Evolutionary conservation across 768 basidiomycete genomes (phyloP).

Genomic region (Lactifluus pinguis): DNA sequence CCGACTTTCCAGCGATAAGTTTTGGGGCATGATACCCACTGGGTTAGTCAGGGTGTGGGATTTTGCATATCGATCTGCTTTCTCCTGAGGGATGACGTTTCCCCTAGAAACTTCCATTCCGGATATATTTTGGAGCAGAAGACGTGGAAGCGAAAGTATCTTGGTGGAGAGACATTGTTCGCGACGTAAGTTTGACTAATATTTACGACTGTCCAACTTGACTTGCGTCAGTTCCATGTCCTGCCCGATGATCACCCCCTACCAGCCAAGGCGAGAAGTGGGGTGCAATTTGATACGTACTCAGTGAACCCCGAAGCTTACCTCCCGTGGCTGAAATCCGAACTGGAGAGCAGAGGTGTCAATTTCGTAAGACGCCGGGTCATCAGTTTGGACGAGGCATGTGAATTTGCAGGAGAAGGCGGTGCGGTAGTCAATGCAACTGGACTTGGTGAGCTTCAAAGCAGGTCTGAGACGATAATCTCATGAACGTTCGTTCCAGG

Average conservation of each 20-base stretch:
- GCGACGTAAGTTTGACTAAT: constrained; percentile 26
- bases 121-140: constrained; percentile 24
- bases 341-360: constrained; percentile 33
- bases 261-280: constrained; percentile 28
- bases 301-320: constrained; percentile 44
- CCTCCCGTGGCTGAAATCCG: constrained; percentile 38
- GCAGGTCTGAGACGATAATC: neutral
- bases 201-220: neutral
- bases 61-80: neutral
- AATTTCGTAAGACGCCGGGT: constrained; percentile 36
- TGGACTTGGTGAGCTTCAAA: constrained; percentile 35
- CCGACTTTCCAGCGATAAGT: constrained; percentile 29
- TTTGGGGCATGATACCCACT: constrained; percentile 40
- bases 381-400: constrained; percentile 38
- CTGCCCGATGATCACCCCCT: constrained; percentile 27
- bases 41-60: constrained; percentile 33
- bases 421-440: constrained; percentile 49
- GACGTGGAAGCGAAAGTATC: constrained; percentile 19
- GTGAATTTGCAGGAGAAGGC: constrained; percentile 28
- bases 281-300: constrained; percentile 38
- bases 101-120: constrained; percentile 31
- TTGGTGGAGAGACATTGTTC: constrained; percentile 35
- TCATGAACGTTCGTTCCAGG: constrained; percentile 29
- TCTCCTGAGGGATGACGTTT: neutral
- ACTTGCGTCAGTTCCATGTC: constrained; percentile 10